phyloP scores from a whole-genome alignment of 2,329 filamentous ascomycete genomes.

The Chrysoporthe deuterocubensis region DNA sequence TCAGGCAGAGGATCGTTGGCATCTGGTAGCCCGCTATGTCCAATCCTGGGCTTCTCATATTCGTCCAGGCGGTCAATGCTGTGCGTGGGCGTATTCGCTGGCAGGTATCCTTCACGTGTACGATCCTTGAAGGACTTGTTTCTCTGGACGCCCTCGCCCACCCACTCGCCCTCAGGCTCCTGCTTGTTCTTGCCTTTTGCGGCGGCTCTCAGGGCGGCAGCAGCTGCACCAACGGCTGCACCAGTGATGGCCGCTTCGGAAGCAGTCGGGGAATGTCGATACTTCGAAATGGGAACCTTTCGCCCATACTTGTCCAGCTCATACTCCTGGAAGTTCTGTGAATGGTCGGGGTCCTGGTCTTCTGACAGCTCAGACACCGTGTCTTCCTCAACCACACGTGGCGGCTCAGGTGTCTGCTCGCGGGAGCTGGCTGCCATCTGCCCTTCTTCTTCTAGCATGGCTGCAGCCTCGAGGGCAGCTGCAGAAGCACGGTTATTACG shows the following conservation, averaged over 20 bases:
- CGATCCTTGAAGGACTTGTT: constrained; percentile 71
- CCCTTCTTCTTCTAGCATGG: constrained; percentile 39
- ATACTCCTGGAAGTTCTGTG: constrained; percentile 51
- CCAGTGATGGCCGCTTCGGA: constrained; percentile 63
- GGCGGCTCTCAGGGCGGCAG: constrained; percentile 52
- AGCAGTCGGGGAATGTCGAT: constrained; percentile 56
- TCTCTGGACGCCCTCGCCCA: constrained; percentile 57
- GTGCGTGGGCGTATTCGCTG: constrained; percentile 60
- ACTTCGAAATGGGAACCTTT: constrained; percentile 53
- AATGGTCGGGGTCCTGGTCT: constrained; percentile 50
- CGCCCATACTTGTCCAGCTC: constrained; percentile 62
- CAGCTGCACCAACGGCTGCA: constrained; percentile 58
- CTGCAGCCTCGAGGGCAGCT: constrained; percentile 41
- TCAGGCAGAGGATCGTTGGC: constrained; percentile 75
- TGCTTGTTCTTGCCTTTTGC: constrained; percentile 50
- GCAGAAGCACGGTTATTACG: constrained; percentile 48
- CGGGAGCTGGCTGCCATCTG: constrained; percentile 36
- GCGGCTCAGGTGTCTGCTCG: constrained; percentile 47
- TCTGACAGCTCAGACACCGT: constrained; percentile 45
- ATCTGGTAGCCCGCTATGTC: constrained; percentile 71
- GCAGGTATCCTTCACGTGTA: constrained; percentile 59
- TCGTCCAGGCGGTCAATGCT: constrained; percentile 61
- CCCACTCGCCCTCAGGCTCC: constrained; percentile 43
- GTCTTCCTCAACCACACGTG: constrained; percentile 44
- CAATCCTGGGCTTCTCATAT: constrained; percentile 59